Evolutionary conservation across 495 filamentous ascomycete species (phyloP), one percentile per base, ranked within the genome.

Genomic region (Lasiosphaeria ovina): DNA sequence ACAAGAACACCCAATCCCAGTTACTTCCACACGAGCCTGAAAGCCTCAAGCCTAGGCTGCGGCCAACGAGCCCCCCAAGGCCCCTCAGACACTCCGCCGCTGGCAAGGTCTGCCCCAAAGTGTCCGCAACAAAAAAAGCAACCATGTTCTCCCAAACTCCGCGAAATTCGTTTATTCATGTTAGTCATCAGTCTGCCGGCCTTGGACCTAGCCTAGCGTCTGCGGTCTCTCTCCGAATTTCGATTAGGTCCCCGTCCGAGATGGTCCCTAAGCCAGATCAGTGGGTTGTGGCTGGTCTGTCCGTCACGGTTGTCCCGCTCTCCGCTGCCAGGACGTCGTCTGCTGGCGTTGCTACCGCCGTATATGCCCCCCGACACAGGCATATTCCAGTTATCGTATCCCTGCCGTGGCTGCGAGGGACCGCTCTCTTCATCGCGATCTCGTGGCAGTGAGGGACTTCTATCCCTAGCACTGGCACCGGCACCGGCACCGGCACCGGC

Each of bases 181-280:
- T n/a, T 9, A 11, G 44, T 47, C 6, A n/a, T 47, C 12, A 5
- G 44, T 14, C 12, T 47, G 24, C 24, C 24, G 24, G 24, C 44
- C 4, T 47, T n/a, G 12, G 5, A 3, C 16, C 6, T n/a, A 8
- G 12, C 64, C 53, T 34, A 63, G 16, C 50, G 48, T 36, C 61
- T 51, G 24, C 60, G 54, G 10, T 62, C 62, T 33, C 64, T 53
- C 32, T 66, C 61, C 34, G 56, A 54, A 6, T 42, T 40, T n/a
- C 50, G 11, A 36, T 53, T 51, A 17, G 45, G 64, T 12, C 59
- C 36, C 31, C 66, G 42, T n/a, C 50, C 51, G 17, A 70, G 61
- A 53, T 70, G 65, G 10, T 67, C 58, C 51, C 68, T 60, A 14
- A 69, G 44, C 68, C 68, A 70, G 9, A 51, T 61, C 4, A 69